Conservation (phyloP, 1,284 basidiomycete species). For the Pterula multifida region DNA sequence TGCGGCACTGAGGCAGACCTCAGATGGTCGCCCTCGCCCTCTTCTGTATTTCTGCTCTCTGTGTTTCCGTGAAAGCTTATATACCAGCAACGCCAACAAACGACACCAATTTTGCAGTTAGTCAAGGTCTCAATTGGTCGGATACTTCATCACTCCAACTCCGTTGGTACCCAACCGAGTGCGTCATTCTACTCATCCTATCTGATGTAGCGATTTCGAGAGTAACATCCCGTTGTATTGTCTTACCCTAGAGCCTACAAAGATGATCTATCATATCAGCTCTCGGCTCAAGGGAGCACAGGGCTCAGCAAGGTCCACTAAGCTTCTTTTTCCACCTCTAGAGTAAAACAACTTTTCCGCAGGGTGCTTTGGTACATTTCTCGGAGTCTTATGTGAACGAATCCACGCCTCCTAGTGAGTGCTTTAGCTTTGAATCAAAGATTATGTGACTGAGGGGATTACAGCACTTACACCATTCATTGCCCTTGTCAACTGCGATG, state of each 20-base stretch:
- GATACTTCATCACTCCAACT: slow-evolving; percentile 47
- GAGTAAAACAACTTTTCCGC: slow-evolving; percentile 2
- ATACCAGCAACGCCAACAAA: slow-evolving; percentile 68
- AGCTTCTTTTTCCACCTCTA: slow-evolving; percentile 1
- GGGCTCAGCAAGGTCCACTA: slow-evolving; percentile 40
- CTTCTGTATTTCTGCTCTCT: neutral
- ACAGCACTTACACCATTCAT: slow-evolving; percentile 78
- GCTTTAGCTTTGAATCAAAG: slow-evolving; percentile 9
- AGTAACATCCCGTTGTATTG: neutral
- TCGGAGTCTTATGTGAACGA: slow-evolving; percentile 41
- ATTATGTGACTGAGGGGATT: too few species aligned
- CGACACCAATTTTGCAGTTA: slow-evolving; percentile 38
- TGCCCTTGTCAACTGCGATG: slow-evolving; percentile 73
- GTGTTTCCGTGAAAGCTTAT: slow-evolving; percentile 27
- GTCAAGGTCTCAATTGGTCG: slow-evolving; percentile 35
- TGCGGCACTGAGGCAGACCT: neutral
- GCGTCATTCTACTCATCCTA: slow-evolving; percentile 7
- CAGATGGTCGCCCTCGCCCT: neutral
- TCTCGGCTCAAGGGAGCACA: slow-evolving; percentile 34
- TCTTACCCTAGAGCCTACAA: slow-evolving; percentile 31
- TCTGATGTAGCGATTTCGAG: neutral
- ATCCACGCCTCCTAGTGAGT: slow-evolving; percentile 27
- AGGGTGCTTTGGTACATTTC: slow-evolving; percentile 76
- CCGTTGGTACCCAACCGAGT: slow-evolving; percentile 51
- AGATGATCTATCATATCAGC: slow-evolving; percentile 47